These are phyloP conservation scores for Yamadazyma blattariae DNA, from an alignment of 1,139 yeast genomes.

Conservation along the genomic window DNA sequence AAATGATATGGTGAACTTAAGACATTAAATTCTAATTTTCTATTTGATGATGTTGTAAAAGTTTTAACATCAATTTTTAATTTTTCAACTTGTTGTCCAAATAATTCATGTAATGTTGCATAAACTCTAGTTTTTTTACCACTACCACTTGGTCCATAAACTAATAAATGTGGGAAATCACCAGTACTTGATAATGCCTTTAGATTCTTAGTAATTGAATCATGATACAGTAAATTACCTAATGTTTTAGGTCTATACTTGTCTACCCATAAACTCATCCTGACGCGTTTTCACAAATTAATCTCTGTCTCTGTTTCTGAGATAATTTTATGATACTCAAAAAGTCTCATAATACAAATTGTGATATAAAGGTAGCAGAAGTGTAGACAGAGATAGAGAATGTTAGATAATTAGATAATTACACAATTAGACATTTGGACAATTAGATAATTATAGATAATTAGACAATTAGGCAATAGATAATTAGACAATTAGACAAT, in stretches of 20 bases:
- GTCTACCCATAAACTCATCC: conserved; percentile 98
- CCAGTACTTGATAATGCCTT: conserved; percentile 67
- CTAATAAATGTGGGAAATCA: conserved; percentile 88
- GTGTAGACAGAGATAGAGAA: too few relatives aligned
- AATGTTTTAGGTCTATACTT: conserved; percentile 80
- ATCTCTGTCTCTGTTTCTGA: not conserved
- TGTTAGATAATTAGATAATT: too few relatives aligned
- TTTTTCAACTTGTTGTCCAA: conserved; percentile 77
- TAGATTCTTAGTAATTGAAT: conserved; percentile 59
- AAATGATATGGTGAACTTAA: conserved; percentile 87
- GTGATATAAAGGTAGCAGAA: too few relatives aligned
- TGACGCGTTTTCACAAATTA: too few relatives aligned
- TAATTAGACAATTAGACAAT: too few relatives aligned
- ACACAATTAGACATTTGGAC: too few relatives aligned
- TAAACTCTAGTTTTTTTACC: conserved; percentile 95
- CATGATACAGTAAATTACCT: conserved; percentile 64
- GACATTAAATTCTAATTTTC: conserved; percentile 86
- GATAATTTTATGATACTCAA: too few relatives aligned
- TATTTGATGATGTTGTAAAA: conserved; percentile 65
- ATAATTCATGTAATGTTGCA: conserved; percentile 74
- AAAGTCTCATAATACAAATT: not conserved
- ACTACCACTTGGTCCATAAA: conserved; percentile 95
- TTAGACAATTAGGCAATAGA: too few relatives aligned
- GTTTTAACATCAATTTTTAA: conserved; percentile 88
- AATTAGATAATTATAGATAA: too few relatives aligned